Base-by-base conservation (phyloP, 73 alveolate species). In the Paramecium caudatum region DNA sequence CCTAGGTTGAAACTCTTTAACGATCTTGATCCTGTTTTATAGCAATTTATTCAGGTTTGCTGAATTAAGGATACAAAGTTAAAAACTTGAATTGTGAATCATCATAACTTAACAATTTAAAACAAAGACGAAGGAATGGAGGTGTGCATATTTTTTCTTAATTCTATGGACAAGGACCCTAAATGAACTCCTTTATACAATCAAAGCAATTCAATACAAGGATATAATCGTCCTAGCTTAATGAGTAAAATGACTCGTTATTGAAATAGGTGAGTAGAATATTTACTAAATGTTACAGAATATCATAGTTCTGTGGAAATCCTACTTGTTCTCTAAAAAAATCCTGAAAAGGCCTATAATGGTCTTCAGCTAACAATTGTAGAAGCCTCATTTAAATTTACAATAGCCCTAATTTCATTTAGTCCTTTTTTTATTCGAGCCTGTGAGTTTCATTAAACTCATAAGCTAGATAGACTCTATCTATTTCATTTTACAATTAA, bases 121-220 rank as follows among this genome's bases (percentile, higher is more conserved):
- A 7, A 37, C 62, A 37, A 6, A 74, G 32, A 41, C 62, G 21
- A 41, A 74, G 32, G 43, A 74, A 74, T 45, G 49, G 27, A n/a
- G 62, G 25, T 45, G 17, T 39, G n/a, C 88, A 74, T n/a, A 74
- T 7, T 17, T 74, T 74, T 21, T 74, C 62, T 41, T 74, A 39
- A 2, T 74, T 74, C 32, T 74, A 4, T 7, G 68, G 62, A 74
- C 88, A 74, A 41, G 88, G 88, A 6, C 88, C 88, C 43, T 74
- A 74, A 16, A 74, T 45, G 21, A 34, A 39, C 55, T 74, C 88
- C 19, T 74, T 74, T 19, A 74, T 63, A 13, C 88, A 74, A 74
- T 74, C 88, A 23, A 74, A 74, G 43, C 69, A 27, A 15, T 41
- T 37, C 25, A 37, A 39, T 15, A 43, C 32, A 5, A 39, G 21